Evolutionary conservation across 2,329 filamentous ascomycete genomes (phyloP), one percentile per base, ranked within the genome.

Genomic region (Cylindrodendrum hubeiense): DNA sequence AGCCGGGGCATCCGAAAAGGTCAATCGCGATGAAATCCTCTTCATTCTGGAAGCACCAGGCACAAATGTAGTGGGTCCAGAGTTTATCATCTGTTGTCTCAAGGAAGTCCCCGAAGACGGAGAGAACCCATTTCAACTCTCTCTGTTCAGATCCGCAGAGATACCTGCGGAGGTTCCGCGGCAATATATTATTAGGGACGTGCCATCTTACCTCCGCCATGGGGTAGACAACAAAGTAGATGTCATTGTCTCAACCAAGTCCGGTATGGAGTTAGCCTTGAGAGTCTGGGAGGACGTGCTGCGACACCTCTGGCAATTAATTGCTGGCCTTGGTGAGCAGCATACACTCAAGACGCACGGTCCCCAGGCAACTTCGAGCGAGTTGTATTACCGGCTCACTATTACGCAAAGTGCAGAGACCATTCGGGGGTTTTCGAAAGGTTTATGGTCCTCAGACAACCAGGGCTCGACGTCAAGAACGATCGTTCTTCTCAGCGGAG

Each of bases 401-500:
- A 78, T 86, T 52, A 97, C 94, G 1, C 79, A 86, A 24, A 91
- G 87, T 30, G 81, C 86, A 1, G 80, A 88, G 2, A 92, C 87
- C 13, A 86, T 98, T 43, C 82, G 84, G 6, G 82, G 91, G 1
- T 88, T 97, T 57, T 87, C 91, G 0, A 72, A 68, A 3, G 49
- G 70, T 3, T 70, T 84, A 13, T 77, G 80, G 74, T 54, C 71
- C 76, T 41, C 73, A 78, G 22, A 80, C 5, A 46, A 61, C 59
- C 79, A 55, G 3, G 15, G 10, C 5, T 30, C 53, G 9, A 83
- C 83, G 1, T 68, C 79, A 5, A 70, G 66, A 56, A 90, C 90
- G 0, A 84, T 98, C 26, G 80, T 98, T 30, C 85, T 98, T 13
- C 84, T 98, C 5, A 95, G 92, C 52, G 95, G 95, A 7, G 95